phyloP scores from a whole-genome alignment of 305 asterid species.

The Fraxinus greggii region DNA sequence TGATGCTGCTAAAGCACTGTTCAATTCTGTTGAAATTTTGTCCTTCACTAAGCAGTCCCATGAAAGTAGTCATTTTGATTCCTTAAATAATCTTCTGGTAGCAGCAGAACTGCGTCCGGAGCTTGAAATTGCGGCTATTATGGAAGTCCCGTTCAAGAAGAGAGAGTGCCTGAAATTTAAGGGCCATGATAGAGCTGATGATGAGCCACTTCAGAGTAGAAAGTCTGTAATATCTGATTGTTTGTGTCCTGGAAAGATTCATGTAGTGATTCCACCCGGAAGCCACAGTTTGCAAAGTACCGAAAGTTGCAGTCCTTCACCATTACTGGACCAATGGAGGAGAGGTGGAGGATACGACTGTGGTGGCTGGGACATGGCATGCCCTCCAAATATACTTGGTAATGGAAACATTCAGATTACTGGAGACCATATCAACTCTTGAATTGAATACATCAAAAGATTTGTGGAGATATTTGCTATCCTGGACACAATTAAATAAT shows the following conservation, averaged over 20 bases:
- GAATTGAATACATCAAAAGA: too few species aligned
- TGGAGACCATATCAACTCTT: constrained; percentile 36
- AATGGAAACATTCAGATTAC: constrained; percentile 40
- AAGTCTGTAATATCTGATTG: constrained; percentile 26
- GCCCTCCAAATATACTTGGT: constrained; percentile 64
- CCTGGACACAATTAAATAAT: too few species aligned
- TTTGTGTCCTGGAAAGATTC: constrained; percentile 42
- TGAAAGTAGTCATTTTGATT: constrained; percentile 21
- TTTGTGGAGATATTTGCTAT: too few species aligned
- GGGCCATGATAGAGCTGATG: constrained; percentile 40
- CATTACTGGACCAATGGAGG: constrained; percentile 86
- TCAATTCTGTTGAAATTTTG: constrained; percentile 31
- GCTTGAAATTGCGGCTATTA: constrained; percentile 67
- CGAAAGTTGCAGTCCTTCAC: constrained; percentile 60
- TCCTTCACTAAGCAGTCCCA: constrained; percentile 27
- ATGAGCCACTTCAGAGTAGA: constrained; percentile 31
- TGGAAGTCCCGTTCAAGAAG: constrained; percentile 66
- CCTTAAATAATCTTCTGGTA: constrained; percentile 30
- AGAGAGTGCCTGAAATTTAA: constrained; percentile 62
- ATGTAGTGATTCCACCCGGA: constrained; percentile 78
- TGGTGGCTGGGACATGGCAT: constrained; percentile 97
- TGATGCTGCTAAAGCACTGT: constrained; percentile 35
- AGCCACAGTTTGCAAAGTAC: constrained; percentile 65
- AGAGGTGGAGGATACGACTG: constrained; percentile 91
- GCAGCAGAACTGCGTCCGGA: constrained; percentile 54